These are phyloP conservation scores for Podospora sp. DNA, from an alignment of 495 filamentous ascomycete species.

Conservation along the genomic window DNA sequence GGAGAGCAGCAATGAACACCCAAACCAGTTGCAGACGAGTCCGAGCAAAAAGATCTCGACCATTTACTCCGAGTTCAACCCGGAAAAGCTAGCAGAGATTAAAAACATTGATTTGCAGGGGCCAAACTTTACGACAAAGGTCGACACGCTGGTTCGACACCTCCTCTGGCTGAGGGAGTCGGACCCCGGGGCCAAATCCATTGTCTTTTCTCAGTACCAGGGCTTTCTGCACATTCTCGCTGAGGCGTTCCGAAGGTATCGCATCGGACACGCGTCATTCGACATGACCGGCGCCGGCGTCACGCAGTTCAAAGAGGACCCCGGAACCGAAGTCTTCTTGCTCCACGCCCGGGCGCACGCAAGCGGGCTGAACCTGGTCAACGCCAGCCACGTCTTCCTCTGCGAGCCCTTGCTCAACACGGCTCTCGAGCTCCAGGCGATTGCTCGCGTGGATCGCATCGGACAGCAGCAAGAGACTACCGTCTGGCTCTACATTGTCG, in stretches of 20 bases:
- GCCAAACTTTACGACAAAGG: slow-evolving; percentile 80
- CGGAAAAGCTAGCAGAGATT: slow-evolving; percentile 73
- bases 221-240: slow-evolving; percentile 77
- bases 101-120: slow-evolving; percentile 74
- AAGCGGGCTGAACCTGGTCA: slow-evolving; percentile 85
- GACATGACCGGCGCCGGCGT: slow-evolving; percentile 65
- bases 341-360: slow-evolving; percentile 87
- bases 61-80: slow-evolving; percentile 79
- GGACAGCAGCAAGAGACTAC: slow-evolving; percentile 86
- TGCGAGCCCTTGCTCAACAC: slow-evolving; percentile 93
- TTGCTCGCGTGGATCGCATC: slow-evolving; percentile 91
- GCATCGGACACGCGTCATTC: slow-evolving; percentile 72
- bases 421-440: slow-evolving; percentile 89
- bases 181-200: slow-evolving; percentile 85
- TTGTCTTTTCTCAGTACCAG: slow-evolving; percentile 83
- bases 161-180: slow-evolving; percentile 79
- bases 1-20: slow-evolving; percentile 46
- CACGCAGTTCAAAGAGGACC: slow-evolving; percentile 72
- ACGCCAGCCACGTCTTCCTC: slow-evolving; percentile 91
- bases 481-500: slow-evolving; percentile 91
- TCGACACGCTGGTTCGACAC: slow-evolving; percentile 80
- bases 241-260: slow-evolving; percentile 64
- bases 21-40: neutral
- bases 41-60: slow-evolving; percentile 31
- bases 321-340: slow-evolving; percentile 78